Percentiles rank a stretch among this genome's conserved stretches.
Evolutionary conservation across 2,329 filamentous ascomycete genomes (phyloP).

Genomic region (Colletotrichum phormii): DNA sequence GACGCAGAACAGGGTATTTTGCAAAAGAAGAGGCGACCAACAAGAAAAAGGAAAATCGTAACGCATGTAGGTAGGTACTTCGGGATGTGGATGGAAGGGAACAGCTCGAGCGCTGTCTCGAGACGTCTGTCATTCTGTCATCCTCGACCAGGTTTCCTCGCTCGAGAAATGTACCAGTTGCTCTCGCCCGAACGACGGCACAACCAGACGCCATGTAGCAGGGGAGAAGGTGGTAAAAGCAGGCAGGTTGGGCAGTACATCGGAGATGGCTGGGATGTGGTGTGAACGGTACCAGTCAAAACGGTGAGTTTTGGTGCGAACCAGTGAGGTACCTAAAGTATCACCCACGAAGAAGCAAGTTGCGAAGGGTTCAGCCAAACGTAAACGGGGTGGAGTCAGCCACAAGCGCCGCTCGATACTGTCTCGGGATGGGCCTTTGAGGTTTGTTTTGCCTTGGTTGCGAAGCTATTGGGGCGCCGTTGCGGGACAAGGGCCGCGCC

Average conservation of each 20-base stretch:
- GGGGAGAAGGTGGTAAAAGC: background rate
- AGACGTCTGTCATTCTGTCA: slow-evolving; percentile 29
- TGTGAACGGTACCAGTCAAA: slow-evolving; percentile 9
- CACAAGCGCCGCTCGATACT: slow-evolving; percentile 19
- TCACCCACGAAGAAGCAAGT: background rate
- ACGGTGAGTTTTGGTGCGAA: background rate
- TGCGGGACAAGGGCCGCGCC: slow-evolving; percentile 13
- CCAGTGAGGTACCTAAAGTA: no score
- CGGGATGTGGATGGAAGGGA: slow-evolving; percentile 13
- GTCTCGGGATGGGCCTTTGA: slow-evolving; percentile 10
- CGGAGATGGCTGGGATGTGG: slow-evolving; percentile 12
- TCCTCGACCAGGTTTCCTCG: slow-evolving; percentile 1
- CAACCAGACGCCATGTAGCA: background rate
- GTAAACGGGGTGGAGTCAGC: slow-evolving; percentile 24
- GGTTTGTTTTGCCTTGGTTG: background rate
- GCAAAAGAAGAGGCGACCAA: background rate
- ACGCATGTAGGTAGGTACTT: background rate
- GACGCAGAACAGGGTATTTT: background rate
- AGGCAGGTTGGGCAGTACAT: background rate
- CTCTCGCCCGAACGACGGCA: background rate
- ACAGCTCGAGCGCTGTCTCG: slow-evolving; percentile 11
- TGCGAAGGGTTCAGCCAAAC: slow-evolving; percentile 21
- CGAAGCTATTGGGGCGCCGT: slow-evolving; percentile 10
- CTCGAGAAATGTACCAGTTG: background rate
- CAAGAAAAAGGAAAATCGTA: background rate